Percentiles rank a stretch among this genome's conserved stretches.
Conservation (phyloP, 345 rosid species). For the Corchorus capsularis region DNA sequence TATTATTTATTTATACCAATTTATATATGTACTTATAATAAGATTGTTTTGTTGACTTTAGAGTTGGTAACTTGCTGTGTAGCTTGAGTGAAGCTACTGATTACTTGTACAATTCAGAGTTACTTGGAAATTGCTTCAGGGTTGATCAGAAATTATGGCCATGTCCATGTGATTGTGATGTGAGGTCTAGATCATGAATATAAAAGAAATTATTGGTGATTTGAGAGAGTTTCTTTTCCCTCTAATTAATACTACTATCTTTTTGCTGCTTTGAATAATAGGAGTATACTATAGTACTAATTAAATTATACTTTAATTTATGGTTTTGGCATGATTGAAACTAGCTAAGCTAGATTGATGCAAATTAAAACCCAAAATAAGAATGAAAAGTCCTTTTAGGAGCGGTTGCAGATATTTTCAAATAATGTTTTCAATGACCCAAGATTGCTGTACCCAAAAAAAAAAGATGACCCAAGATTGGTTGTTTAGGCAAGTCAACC, state of each 20-base stretch:
- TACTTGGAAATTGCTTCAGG: neutral
- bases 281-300: too few relatives aligned
- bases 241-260: neutral
- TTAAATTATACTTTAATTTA: neutral
- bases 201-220: neutral
- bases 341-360: neutral
- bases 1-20: neutral
- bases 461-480: neutral
- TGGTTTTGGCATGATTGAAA: neutral
- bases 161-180: too few relatives aligned
- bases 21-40: neutral
- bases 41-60: neutral
- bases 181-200: neutral
- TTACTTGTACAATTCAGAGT: neutral
- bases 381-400: neutral
- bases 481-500: neutral
- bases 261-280: neutral
- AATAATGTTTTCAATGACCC: neutral
- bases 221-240: neutral
- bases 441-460: too few relatives aligned
- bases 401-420: neutral
- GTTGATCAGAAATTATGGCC: neutral
- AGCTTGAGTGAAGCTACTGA: neutral
- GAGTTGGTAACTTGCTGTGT: neutral
- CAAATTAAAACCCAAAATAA: neutral